phyloP scores from a whole-genome alignment of 208 protist species.

The Trypanosoma platydactyli region DNA sequence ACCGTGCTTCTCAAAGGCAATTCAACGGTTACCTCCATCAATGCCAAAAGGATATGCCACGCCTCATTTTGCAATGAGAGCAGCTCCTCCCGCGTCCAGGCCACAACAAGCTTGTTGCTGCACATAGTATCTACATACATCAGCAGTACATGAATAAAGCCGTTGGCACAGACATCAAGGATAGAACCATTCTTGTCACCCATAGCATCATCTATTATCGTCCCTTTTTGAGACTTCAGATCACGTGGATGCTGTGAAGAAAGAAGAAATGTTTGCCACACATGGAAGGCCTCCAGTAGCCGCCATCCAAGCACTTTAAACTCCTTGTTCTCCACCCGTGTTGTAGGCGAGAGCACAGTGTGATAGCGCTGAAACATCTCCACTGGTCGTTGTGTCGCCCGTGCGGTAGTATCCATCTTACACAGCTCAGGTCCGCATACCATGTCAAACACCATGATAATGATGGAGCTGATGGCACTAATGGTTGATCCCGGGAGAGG shows the following conservation, averaged over 20 bases:
- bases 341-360: conserved; percentile 57
- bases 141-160: conserved; percentile 69
- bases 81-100: conserved; percentile 72
- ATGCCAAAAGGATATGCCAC: conserved; percentile 61
- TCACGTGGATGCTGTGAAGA: background rate
- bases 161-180: conserved; percentile 54
- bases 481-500: conserved; percentile 35
- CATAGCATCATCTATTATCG: background rate
- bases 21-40: conserved; percentile 39
- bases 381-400: conserved; percentile 4
- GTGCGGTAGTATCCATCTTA: conserved; percentile 15
- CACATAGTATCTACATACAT: conserved; percentile 68
- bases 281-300: conserved; percentile 58
- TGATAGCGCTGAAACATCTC: conserved; percentile 50
- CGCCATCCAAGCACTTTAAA: conserved; percentile 83
- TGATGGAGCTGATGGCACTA: conserved; percentile 63
- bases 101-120: conserved; percentile 42
- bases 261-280: conserved; percentile 62
- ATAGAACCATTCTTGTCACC: conserved; percentile 28
- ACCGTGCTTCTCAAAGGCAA: background rate
- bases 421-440: conserved; percentile 66
- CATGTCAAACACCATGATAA: conserved; percentile 64
- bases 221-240: background rate
- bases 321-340: conserved; percentile 49
- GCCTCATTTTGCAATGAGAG: conserved; percentile 63